These are phyloP conservation scores for Myxozyma vanderwaltii DNA, from an alignment of 805 yeast genomes.

Conservation along the genomic window DNA sequence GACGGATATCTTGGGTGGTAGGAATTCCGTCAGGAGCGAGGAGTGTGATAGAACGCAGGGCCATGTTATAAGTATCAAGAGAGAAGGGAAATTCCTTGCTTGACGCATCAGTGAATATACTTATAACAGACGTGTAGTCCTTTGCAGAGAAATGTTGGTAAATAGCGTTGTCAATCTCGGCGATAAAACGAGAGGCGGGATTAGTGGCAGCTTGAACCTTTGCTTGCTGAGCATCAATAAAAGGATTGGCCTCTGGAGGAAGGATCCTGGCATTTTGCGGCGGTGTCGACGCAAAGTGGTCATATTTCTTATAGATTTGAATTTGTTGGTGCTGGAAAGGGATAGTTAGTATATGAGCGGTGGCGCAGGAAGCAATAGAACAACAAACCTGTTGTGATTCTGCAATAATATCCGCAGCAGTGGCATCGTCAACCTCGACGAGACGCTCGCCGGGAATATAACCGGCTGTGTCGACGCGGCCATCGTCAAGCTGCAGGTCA, in stretches of 20 bases:
- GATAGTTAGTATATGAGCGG: slow-evolving; percentile 21
- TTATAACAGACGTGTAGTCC: not conserved
- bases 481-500: not conserved
- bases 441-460: slow-evolving; percentile 21
- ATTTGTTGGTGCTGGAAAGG: slow-evolving; percentile 15
- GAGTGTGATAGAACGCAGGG: not conserved
- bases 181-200: slow-evolving; percentile 4
- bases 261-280: slow-evolving; percentile 15
- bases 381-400: slow-evolving; percentile 11
- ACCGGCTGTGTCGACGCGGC: slow-evolving; percentile 15
- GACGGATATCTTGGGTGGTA: not conserved
- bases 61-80: not conserved
- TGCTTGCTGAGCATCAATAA: not conserved
- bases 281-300: slow-evolving; percentile 36
- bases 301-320: slow-evolving; percentile 18
- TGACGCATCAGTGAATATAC: not conserved
- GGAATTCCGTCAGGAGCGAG: not conserved
- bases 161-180: slow-evolving; percentile 1
- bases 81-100: not conserved
- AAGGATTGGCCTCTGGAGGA: slow-evolving; percentile 6
- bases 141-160: not conserved
- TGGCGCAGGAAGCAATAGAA: slow-evolving; percentile 15
- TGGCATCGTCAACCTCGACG: slow-evolving; percentile 30
- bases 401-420: slow-evolving; percentile 27
- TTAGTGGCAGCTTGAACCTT: slow-evolving; percentile 29